Base-by-base conservation (phyloP, 345 rosid species). In the Syzygium jambos region DNA sequence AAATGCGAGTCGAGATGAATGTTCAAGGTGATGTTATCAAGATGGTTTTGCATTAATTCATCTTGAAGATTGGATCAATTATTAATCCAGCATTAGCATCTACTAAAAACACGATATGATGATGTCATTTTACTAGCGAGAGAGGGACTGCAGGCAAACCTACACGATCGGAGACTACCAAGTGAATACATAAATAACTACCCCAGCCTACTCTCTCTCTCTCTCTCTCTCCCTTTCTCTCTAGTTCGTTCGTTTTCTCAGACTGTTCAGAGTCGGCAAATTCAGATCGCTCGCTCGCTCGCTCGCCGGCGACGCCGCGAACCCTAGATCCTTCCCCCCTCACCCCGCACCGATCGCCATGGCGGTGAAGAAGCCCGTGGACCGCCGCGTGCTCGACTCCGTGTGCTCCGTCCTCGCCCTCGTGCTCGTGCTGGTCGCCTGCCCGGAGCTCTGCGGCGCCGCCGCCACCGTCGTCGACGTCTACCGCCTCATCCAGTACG, bases 381-480 rank as follows among this genome's bases (percentile, higher is more conserved):
- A 87, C 19, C 88, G 92, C n/a, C 85, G 91, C 16, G 85, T 95
- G 89, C 87, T 97, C 52, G 96, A 93, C 27, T 98, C 99, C 2
- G 84, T 95, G 65, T 97, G 90, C 92, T 94, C 97, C 5, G 89
- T 96, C 87, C 84, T 96, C 12, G 93, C 98, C 1, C 90, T 98
- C 4, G 89, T 95, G 89, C 93, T 96, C 88, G 89, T 95, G 54
- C 95, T 98, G 88, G 92, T 98, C 7, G 96, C 98, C 87, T 96
- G 95, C 90, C 96, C 93, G 84, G 98, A 98, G 93, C 99, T 98
- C 89, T 95, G 99, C 89, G 98, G 93, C 84, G 99, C 99, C 3
- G 99, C 99, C 3, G 99, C 99, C 88, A 93, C 99, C 82, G 99
- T 95, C 84, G 97, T 98, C 68, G 99, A 98, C 89, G 99, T 96